Evolutionary conservation across 257 asterid species (phyloP).

Genomic region (Pogostemon cablin): DNA sequence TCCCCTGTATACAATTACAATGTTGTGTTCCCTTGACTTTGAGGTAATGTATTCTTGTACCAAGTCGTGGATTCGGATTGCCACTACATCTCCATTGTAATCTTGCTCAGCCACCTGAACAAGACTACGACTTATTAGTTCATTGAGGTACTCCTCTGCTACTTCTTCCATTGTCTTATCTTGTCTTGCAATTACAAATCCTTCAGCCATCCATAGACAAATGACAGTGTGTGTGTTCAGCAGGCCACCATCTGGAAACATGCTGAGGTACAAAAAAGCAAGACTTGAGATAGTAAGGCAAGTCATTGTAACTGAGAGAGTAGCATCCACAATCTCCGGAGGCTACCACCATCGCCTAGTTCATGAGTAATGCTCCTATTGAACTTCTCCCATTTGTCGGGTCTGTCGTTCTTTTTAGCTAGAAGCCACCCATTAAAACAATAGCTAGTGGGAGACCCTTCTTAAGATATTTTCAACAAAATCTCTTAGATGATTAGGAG

Average conservation of each 20-base stretch:
- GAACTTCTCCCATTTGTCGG: conserved; percentile 19
- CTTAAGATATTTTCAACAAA: conserved; percentile 8
- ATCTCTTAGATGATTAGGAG: conserved; percentile 11
- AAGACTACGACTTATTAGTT: conserved; percentile 35
- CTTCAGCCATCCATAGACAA: conserved; percentile 42
- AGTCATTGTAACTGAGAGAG: conserved; percentile 20
- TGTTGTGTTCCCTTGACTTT: conserved; percentile 16
- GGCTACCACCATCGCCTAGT: background rate
- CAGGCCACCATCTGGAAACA: conserved; percentile 31
- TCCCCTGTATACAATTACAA: background rate
- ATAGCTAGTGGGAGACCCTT: conserved; percentile 29
- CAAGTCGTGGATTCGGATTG: conserved; percentile 37
- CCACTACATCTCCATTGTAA: background rate
- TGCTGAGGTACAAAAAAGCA: conserved; percentile 20
- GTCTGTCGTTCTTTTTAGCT: conserved; percentile 21
- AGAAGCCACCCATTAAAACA: conserved; percentile 29
- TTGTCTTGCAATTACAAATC: conserved; percentile 32
- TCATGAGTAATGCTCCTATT: background rate
- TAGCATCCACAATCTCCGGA: background rate
- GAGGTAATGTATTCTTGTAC: conserved; percentile 14
- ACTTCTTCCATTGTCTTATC: conserved; percentile 34
- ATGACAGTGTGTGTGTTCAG: conserved; percentile 1
- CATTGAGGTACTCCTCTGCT: conserved; percentile 32
- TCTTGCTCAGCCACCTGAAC: conserved; percentile 23
- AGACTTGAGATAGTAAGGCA: conserved; percentile 25